Evolutionary conservation across 257 asterid species (phyloP), one percentile per base, ranked within the genome.

Genomic region (Buddleja alternifolia): DNA sequence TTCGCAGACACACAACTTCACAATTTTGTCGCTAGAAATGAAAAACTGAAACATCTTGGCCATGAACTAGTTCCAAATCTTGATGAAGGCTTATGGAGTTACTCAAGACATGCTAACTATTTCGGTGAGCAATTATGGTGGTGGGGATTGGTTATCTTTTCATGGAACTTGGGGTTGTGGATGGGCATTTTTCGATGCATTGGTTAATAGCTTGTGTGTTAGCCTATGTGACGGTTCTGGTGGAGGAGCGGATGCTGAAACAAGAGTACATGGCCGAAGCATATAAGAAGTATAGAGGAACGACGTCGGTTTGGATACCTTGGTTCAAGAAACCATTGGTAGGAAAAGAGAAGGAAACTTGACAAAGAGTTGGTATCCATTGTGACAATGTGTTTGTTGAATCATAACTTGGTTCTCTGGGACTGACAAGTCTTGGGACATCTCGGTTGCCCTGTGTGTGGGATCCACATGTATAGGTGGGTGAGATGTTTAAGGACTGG

Each of bases 81-180:
- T 10, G 95, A 93, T 42, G 69, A 63, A 50, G 98, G 98, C 45
- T 74, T 90, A 21, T 93, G 98, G 98, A 53, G 47, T 57, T 90
- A 80, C 79, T 90, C 97, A 0, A 80, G 96, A 3, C 98, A 93
- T 68, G 97, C 97, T 0, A 93, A 93, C 82, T 93, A 93, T 62
- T 80, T 93, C 8, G 98, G 98, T 3, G 98, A 93, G 87, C 98
- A 93, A 76, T 41, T 93, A 63, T 93, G 97, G 98, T 93, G 99
- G 99, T 93, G 95, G 97, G 98, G 99, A 9, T 75, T 93, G 51
- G 86, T 21, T 29, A 71, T 86, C 52, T 84, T 90, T 39, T 88
- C 86, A 1, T 93, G 91, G 96, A 85, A 84, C 80, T 77, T 93
- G 80, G n/a, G 99, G 76, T 52, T 53, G 46, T n/a, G 78, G 80